phyloP scores from a whole-genome alignment of 306 rosid species.

The Comarum palustre region DNA sequence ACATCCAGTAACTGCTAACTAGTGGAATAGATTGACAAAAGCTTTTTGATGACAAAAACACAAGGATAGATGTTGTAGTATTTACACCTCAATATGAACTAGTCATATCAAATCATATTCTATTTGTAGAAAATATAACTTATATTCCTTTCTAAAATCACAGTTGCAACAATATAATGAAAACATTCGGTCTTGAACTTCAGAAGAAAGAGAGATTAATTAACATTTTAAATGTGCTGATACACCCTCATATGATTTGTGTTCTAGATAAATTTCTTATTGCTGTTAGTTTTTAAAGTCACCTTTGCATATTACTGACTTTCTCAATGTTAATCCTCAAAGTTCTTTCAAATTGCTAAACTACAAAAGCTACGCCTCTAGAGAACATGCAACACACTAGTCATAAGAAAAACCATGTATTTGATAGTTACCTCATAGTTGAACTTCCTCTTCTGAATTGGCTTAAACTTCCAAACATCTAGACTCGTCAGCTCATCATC shows the following conservation, averaged over 20 bases:
- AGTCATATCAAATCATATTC: neutral
- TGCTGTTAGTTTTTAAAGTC: neutral
- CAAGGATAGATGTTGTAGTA: neutral
- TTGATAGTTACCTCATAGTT: slow-evolving; percentile 67
- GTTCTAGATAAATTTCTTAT: neutral
- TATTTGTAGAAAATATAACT: neutral
- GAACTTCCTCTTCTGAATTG: slow-evolving; percentile 89
- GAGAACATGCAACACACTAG: neutral
- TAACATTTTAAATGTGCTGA: neutral
- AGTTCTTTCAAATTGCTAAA: neutral
- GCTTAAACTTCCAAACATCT: slow-evolving; percentile 91
- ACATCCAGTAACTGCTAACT: neutral
- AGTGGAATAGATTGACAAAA: neutral
- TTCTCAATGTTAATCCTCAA: neutral
- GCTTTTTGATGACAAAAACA: neutral
- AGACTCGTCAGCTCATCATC: slow-evolving; percentile 90
- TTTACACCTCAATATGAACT: neutral
- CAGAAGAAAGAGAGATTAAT: neutral
- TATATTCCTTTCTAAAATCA: neutral
- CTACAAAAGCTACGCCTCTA: neutral
- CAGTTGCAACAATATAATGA: neutral
- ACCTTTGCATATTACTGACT: neutral
- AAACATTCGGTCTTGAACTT: neutral
- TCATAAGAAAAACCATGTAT: neutral
- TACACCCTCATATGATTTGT: neutral